phyloP scores from a whole-genome alignment of 2,329 filamentous ascomycete genomes.

The Fusarium stilboides region DNA sequence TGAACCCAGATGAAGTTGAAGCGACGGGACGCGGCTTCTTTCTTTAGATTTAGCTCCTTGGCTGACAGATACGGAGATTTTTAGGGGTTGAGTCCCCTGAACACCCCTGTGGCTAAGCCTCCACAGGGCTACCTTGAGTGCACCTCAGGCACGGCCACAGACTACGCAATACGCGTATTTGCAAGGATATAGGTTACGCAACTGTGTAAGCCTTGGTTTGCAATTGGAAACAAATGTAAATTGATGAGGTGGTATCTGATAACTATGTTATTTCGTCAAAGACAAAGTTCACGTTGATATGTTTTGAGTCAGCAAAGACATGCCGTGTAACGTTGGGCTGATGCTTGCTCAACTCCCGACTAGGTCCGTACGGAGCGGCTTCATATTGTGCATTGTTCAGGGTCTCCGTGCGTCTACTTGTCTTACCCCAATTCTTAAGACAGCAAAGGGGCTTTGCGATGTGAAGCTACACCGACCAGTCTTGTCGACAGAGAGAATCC shows the following conservation, averaged over 20 bases:
- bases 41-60: constrained; percentile 23
- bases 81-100: constrained; percentile 6
- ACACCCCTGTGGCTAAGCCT: constrained; percentile 24
- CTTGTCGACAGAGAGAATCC: no score
- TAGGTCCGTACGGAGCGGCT: not conserved
- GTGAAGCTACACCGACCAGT: no score
- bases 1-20: constrained; percentile 9
- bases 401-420: not conserved
- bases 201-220: not conserved
- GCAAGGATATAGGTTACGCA: not conserved
- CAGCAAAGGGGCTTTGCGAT: not conserved
- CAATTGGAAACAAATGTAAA: no score
- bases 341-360: not conserved
- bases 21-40: constrained; percentile 9
- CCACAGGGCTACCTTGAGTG: constrained; percentile 8
- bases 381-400: constrained; percentile 6
- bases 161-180: constrained; percentile 3
- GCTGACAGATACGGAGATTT: constrained; percentile 6
- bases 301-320: no score
- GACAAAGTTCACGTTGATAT: no score
- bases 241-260: no score
- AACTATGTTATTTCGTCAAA: no score
- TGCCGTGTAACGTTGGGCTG: not conserved
- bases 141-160: not conserved
- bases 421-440: constrained; percentile 1